Base-by-base conservation (phyloP, 2,329 filamentous ascomycete species). In the Fusarium sarcochroum region DNA sequence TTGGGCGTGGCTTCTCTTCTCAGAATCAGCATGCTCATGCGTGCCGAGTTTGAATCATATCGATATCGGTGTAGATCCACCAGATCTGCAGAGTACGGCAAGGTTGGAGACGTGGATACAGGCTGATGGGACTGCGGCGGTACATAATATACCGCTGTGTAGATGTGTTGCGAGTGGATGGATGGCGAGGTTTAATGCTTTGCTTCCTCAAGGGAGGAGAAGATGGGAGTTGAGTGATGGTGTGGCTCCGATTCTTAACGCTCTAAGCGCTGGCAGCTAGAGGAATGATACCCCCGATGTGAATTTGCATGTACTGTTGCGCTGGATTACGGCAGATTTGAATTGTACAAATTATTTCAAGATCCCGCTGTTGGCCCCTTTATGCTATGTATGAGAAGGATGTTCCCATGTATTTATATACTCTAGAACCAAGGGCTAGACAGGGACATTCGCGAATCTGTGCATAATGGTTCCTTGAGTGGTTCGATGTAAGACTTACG, bases 1-100 rank as follows among this genome's bases (percentile, higher is more conserved):
- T 1, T 81, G 79, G 79, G 73, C 76, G 0, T 82, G 79, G 73
- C 75, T 76, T 14, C 72, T 69, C 17, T 76, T 77, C 34, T 68
- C 73, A 4, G 61, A 73, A 11, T 45, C 69, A 15, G 53, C 66
- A 0, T 79, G 74, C 32, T 63, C 59, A 3, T 81, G 79, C 35
- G 67, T 75, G 1, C 72, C 74, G 1, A 58, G 61, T 0, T 8
- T 72, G 3, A 69, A 72, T 7, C 74, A 75, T 25, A 67, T 71
- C 49, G 73, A 76, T 15, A 58, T 73, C 2, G 70, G 74, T 0
- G 58, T 70, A 5, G 68, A 68, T 41, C 66, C 66, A 0, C 50
- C 72, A 1, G 56, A 72, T 17, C 51, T 76, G 9, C 76, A 77
- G 13, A 69, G 70, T 34, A 69, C 61, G 50, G 38, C 72, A 15